Evolutionary conservation across 345 rosid species (phyloP), one percentile per base, ranked within the genome.

Genomic region (Mallotus nudiflorus): DNA sequence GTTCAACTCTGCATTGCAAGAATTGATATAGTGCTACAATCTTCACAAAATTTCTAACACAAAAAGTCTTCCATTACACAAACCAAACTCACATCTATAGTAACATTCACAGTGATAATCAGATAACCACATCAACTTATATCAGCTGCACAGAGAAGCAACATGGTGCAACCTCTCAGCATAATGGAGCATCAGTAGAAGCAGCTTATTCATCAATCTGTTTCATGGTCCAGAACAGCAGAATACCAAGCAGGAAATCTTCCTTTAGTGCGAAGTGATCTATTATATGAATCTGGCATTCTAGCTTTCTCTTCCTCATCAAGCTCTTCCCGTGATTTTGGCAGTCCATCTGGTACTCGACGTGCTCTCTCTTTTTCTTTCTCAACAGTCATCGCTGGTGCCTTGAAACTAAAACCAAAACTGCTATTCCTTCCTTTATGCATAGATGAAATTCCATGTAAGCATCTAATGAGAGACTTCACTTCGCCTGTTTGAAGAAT

Each of bases 301-400:
- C 68, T 89, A 19, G 76, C 85, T 37, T 59, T 82, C 77, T 89
- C 98, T 84, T 91, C 97, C 81, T 91, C 96, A 33, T 91, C 92
- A 18, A 93, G 44, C 76, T 93, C 97, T 53, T 84, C 83, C 66
- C 39, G 74, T 0, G 96, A 76, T 73, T 85, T 93, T 6, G 98
- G 98, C 59, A 93, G 74, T 59, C 96, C 96, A 61, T 93, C 97
- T 0, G 96, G 98, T 12, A 87, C 59, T 20, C 88, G 98, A 69
- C 78, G 28, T 20, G 39, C 69, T 39, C 69, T 31, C 66, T 68
- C 84, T 40, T 57, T 65, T 52, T 31, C 73, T 65, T 52, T 70
- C 77, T 75, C 78, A 6, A 72, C 28, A 6, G 61, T 74, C 49
- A 25, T 52, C 15, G 11, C 1, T 1, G 78, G 68, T 58, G 78